These are phyloP conservation scores for Hordeum pubiflorum DNA, from an alignment of 202 grass and related monocot species.

Conservation along the genomic window DNA sequence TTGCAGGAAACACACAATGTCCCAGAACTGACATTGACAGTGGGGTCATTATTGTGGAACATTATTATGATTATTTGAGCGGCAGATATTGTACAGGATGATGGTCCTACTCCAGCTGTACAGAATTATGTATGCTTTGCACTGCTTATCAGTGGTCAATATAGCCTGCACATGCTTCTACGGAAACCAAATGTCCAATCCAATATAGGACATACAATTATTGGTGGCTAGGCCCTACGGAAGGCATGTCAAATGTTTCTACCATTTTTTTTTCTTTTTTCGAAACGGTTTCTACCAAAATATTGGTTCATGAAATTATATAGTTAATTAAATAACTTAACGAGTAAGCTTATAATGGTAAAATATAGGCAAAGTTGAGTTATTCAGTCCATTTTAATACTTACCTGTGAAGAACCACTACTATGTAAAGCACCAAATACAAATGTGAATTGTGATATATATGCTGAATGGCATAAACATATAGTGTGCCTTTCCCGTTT, in stretches of 20 bases:
- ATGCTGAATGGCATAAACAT: not conserved
- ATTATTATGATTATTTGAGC: not conserved
- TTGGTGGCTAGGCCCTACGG: not conserved
- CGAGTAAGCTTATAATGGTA: not conserved
- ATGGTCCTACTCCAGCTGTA: not conserved
- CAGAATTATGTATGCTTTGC: not conserved
- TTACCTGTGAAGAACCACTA: not conserved
- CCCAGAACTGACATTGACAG: not conserved
- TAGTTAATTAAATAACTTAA: not conserved
- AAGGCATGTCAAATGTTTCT: not conserved
- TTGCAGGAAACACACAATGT: not conserved
- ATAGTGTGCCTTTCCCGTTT: not conserved
- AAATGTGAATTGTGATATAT: constrained; percentile 3
- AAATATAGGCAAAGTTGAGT: not conserved
- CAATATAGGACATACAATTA: not conserved
- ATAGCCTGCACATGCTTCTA: not conserved
- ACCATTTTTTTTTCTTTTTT: not conserved
- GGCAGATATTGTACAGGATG: constrained; percentile 3
- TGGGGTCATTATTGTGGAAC: constrained; percentile 6
- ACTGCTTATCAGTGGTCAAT: constrained; percentile 3
- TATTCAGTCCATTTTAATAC: not conserved
- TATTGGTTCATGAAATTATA: not conserved
- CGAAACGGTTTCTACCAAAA: not conserved
- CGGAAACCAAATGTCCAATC: not conserved
- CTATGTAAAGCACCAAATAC: constrained; percentile 3